Conservation (phyloP, 2,329 filamentous ascomycete species). For the Exophiala aquamarina region DNA sequence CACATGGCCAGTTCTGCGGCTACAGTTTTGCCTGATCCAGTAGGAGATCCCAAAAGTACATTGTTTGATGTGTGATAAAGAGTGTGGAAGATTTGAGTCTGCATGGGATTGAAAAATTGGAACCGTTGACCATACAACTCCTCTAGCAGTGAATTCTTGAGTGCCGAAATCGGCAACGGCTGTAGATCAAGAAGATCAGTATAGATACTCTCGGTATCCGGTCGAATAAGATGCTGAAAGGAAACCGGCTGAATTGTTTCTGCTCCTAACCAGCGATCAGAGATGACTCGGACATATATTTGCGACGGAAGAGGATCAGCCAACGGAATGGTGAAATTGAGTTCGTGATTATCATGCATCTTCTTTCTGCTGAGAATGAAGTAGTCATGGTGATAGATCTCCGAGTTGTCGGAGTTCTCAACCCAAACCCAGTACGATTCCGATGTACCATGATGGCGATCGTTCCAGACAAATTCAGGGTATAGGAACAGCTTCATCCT, state of each 20-base stretch:
- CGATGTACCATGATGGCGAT: constrained; percentile 86
- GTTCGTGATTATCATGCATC: constrained; percentile 91
- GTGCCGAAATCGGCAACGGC: constrained; percentile 78
- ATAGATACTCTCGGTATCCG: constrained; percentile 96
- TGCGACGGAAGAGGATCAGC: constrained; percentile 91
- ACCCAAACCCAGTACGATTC: constrained; percentile 99
- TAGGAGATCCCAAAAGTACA: constrained; percentile 90
- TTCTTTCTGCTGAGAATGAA: constrained; percentile 91
- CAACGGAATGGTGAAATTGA: constrained; percentile 95
- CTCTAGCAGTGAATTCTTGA: constrained; percentile 84
- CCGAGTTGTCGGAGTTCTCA: constrained; percentile 94
- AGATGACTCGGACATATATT: constrained; percentile 92
- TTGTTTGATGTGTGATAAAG: constrained; percentile 91
- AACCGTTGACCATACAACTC: constrained; percentile 87
- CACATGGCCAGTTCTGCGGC: constrained; percentile 97
- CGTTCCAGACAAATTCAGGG: constrained; percentile 93
- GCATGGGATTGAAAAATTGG: constrained; percentile 98
- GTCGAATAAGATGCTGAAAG: constrained; percentile 95
- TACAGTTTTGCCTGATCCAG: constrained; percentile 95
- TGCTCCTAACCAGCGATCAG: constrained; percentile 92
- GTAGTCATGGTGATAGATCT: constrained; percentile 97
- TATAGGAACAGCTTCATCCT: constrained; percentile 84
- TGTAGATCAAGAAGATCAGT: constrained; percentile 91
- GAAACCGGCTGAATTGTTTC: constrained; percentile 95
- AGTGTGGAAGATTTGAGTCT: constrained; percentile 97